Evolutionary conservation across 2,329 filamentous ascomycete species (phyloP).

Genomic region (Neofusicoccum laricinum): DNA sequence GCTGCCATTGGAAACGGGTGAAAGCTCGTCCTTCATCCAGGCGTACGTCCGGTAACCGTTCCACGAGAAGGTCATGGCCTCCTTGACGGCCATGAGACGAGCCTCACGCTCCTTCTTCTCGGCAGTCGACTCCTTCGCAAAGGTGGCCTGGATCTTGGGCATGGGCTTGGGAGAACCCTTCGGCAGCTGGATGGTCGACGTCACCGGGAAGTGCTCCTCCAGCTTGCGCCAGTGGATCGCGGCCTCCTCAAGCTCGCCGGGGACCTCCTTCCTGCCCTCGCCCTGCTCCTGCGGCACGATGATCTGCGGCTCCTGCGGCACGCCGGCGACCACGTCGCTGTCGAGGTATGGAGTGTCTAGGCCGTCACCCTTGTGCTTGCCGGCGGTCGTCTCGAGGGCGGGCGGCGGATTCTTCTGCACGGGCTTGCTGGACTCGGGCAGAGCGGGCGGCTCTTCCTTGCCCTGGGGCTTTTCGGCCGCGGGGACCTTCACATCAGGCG

Average conservation of each 20-base stretch:
- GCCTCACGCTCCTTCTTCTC: conserved; percentile 57
- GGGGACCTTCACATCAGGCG: conserved; percentile 30
- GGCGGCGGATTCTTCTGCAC: conserved; percentile 11
- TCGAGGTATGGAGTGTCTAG: not conserved
- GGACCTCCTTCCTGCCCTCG: conserved; percentile 13
- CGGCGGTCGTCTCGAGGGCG: not conserved
- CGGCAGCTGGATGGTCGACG: conserved; percentile 73
- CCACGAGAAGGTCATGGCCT: conserved; percentile 78
- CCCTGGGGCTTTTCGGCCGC: conserved; percentile 25
- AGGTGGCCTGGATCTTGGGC: conserved; percentile 72
- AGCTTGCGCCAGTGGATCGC: conserved; percentile 69
- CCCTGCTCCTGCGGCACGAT: conserved; percentile 1
- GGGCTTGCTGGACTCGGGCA: conserved; percentile 6
- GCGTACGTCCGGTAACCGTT: conserved; percentile 74
- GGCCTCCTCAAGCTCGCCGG: not conserved
- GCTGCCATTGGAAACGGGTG: conserved; percentile 64
- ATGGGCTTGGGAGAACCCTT: conserved; percentile 67
- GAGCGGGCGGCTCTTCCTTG: conserved; percentile 11
- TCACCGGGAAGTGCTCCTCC: conserved; percentile 75
- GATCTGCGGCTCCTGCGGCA: not conserved
- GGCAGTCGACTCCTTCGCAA: conserved; percentile 58
- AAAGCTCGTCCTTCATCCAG: conserved; percentile 83
- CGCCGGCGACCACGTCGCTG: not conserved
- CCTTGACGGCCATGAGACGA: conserved; percentile 66
- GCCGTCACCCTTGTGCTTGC: not conserved